Conservation (phyloP, 768 basidiomycete genomes). For the Podaxis sp. region DNA sequence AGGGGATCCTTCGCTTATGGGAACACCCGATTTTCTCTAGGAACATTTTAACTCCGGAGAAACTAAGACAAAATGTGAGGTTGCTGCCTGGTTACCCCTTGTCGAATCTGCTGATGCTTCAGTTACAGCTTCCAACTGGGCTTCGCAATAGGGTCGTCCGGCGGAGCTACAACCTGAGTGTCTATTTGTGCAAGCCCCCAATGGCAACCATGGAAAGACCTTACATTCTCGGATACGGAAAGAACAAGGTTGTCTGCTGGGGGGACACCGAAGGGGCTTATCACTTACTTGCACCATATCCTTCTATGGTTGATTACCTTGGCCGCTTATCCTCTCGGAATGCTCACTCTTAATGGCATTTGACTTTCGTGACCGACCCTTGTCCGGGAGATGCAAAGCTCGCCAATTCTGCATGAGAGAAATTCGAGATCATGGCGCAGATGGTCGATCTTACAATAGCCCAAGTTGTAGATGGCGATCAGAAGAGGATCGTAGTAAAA, state of each 20-base stretch:
- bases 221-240: background rate
- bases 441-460: no score
- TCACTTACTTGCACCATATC: no score
- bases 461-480: no score
- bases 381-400: no score
- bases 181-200: background rate
- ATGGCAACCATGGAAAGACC: background rate
- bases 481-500: no score
- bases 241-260: slow-evolving; percentile 1
- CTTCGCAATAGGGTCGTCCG: background rate
- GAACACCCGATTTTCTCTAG: background rate
- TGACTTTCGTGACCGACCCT: no score
- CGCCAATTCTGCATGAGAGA: no score
- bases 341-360: no score
- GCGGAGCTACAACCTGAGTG: background rate
- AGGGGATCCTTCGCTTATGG: background rate
- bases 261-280: background rate
- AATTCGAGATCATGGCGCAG: no score
- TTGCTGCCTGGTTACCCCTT: background rate
- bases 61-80: background rate
- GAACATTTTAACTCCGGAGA: background rate
- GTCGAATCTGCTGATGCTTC: background rate
- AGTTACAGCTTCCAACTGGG: background rate
- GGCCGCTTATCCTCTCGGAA: no score
- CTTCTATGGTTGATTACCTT: no score